Conservation (phyloP, 768 basidiomycete species). For the Suillus brevipes region DNA sequence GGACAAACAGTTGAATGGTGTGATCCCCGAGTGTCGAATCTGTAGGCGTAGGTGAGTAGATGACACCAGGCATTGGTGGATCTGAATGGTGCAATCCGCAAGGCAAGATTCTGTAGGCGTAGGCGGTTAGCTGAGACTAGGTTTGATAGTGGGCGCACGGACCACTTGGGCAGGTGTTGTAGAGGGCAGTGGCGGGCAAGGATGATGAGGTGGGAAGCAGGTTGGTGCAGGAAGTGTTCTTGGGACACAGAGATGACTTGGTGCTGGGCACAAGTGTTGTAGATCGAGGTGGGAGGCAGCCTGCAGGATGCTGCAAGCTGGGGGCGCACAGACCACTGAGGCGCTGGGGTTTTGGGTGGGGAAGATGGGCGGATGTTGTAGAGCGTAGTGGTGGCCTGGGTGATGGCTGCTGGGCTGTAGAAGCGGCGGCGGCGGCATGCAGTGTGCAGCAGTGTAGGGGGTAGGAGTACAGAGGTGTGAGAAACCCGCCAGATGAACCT, state of each 20-base stretch:
- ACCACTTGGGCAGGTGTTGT: background rate
- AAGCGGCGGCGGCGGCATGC: background rate
- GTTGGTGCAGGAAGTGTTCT: background rate
- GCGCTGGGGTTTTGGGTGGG: background rate
- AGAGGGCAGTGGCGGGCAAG: background rate
- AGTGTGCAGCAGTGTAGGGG: background rate
- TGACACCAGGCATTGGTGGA: too few species aligned
- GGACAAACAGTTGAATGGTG: too few species aligned
- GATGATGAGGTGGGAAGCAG: background rate
- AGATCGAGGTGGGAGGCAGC: background rate
- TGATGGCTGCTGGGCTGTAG: background rate
- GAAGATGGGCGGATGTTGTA: background rate
- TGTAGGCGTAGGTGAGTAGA: too few species aligned
- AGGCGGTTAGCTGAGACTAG: slow-evolving; percentile 59
- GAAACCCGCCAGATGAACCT: background rate
- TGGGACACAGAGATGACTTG: background rate
- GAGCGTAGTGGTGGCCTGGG: background rate
- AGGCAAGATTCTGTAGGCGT: slow-evolving; percentile 57
- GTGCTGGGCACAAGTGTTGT: background rate
- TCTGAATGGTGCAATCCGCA: slow-evolving; percentile 45
- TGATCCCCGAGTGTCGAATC: too few species aligned
- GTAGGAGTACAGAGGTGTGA: background rate
- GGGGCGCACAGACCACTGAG: background rate
- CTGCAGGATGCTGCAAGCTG: background rate
- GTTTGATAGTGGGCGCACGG: slow-evolving; percentile 18